Percentiles rank a stretch among this genome's conserved stretches.
Evolutionary conservation across 768 basidiomycete species (phyloP).

Genomic region (Fistulinella prunicolor): DNA sequence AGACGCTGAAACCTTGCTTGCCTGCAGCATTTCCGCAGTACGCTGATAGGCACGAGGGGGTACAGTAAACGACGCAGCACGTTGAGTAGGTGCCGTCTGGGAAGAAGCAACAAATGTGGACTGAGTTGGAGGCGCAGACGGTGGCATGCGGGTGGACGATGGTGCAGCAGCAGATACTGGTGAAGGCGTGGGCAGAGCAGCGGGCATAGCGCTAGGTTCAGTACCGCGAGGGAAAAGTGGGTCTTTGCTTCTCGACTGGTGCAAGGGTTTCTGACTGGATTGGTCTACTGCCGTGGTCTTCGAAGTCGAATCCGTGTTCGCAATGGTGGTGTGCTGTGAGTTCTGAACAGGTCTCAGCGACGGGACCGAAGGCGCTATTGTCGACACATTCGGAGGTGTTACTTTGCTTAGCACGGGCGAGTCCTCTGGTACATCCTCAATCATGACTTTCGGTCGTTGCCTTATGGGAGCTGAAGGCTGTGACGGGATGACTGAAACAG

Average conservation of each 20-base stretch:
- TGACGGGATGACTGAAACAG: slow-evolving; percentile 6
- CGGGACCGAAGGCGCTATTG: slow-evolving; percentile 4
- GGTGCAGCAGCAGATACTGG: slow-evolving; percentile 9
- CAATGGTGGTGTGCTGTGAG: slow-evolving; percentile 3
- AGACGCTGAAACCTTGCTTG: slow-evolving; percentile 17
- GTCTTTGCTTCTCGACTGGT: slow-evolving; percentile 23
- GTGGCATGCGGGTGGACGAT: slow-evolving; percentile 14
- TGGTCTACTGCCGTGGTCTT: slow-evolving; percentile 12
- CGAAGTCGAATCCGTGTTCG: slow-evolving; percentile 1
- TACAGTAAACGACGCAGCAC: slow-evolving; percentile 13
- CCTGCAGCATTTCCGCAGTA: slow-evolving; percentile 18
- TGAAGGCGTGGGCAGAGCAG: slow-evolving; percentile 21
- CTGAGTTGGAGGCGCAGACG: slow-evolving; percentile 25
- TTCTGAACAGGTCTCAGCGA: slow-evolving; percentile 8
- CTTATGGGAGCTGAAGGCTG: slow-evolving; percentile 10
- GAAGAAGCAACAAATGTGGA: slow-evolving; percentile 6
- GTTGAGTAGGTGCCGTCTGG: slow-evolving; percentile 16
- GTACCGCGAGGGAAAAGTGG: slow-evolving; percentile 6
- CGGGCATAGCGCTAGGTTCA: slow-evolving; percentile 5
- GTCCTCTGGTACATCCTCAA: slow-evolving; percentile 30
- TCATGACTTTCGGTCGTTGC: slow-evolving; percentile 26
- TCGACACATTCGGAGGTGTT: neutral
- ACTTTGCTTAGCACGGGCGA: slow-evolving; percentile 13
- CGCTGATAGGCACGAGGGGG: slow-evolving; percentile 26
- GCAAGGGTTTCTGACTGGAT: slow-evolving; percentile 14